Evolutionary conservation across 441 rosid species (phyloP).

Genomic region (Arabidopsis hybrid): DNA sequence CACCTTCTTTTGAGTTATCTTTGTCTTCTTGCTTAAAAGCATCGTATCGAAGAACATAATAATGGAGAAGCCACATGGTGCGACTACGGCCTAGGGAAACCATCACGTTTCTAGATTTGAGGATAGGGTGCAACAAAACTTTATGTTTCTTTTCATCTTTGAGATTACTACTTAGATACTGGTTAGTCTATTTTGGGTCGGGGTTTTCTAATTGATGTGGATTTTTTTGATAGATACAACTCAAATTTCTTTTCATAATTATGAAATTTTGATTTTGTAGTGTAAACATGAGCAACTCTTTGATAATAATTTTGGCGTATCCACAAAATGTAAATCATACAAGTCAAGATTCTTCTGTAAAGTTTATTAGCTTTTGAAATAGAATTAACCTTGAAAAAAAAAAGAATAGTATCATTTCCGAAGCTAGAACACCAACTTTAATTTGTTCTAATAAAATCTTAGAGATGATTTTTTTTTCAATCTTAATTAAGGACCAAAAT

Average conservation of each 20-base stretch:
- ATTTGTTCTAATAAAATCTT: not conserved
- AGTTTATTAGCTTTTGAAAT: not conserved
- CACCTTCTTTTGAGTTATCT: constrained; percentile 42
- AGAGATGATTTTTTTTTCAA: not conserved
- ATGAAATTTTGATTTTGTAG: not conserved
- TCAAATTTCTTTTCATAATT: constrained; percentile 16
- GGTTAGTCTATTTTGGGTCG: constrained; percentile 3
- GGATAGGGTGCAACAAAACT: constrained; percentile 41
- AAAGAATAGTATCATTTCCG: not conserved
- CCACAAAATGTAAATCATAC: not conserved
- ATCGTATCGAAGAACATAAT: constrained; percentile 41
- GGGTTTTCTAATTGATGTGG: not conserved
- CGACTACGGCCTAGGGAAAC: constrained; percentile 44
- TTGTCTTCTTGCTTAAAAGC: constrained; percentile 47
- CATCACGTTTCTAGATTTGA: constrained; percentile 40
- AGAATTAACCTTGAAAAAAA: not conserved
- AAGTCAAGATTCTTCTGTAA: not conserved
- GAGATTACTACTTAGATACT: constrained; percentile 20
- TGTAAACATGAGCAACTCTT: not conserved
- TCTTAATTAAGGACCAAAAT: not conserved
- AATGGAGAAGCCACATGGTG: constrained; percentile 47
- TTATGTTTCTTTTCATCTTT: constrained; percentile 37
- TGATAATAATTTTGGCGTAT: not conserved
- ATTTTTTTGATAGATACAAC: constrained; percentile 1
- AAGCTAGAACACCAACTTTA: constrained; percentile 4